phyloP scores from a whole-genome alignment of 305 asterid genomes.

The Stenogyne calaminthoides region DNA sequence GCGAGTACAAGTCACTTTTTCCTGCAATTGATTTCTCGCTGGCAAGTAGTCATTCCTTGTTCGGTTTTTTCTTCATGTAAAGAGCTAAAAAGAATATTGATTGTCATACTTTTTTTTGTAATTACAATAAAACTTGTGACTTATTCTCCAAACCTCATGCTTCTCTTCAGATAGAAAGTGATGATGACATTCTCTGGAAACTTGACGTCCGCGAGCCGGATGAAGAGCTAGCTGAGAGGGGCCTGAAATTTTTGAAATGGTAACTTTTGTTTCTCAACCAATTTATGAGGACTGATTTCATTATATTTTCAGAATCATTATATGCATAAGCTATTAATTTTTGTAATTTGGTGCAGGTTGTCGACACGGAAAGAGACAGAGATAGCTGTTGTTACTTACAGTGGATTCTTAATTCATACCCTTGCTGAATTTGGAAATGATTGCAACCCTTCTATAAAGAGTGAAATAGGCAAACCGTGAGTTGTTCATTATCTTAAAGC shows the following conservation, averaged over 20 bases:
- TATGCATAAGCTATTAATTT: background rate
- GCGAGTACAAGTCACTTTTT: conserved; percentile 69
- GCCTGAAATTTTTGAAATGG: conserved; percentile 76
- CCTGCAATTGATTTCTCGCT: conserved; percentile 91
- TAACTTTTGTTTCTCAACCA: conserved; percentile 30
- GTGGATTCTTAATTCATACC: conserved; percentile 70
- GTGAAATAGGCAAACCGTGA: conserved; percentile 71
- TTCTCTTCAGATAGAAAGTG: conserved; percentile 66
- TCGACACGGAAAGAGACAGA: conserved; percentile 82
- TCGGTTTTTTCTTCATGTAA: conserved; percentile 20
- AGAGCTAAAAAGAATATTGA: background rate
- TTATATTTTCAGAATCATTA: background rate
- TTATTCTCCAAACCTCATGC: conserved; percentile 21
- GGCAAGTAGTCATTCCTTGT: conserved; percentile 66
- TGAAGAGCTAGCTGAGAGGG: conserved; percentile 72
- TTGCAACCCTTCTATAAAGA: conserved; percentile 67
- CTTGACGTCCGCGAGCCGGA: conserved; percentile 62
- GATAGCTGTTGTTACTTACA: conserved; percentile 83
- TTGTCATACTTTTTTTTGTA: background rate
- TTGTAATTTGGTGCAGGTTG: conserved; percentile 51
- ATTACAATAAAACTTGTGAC: conserved; percentile 3
- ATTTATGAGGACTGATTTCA: background rate
- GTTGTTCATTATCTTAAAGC: conserved; percentile 25
- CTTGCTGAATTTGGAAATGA: conserved; percentile 65
- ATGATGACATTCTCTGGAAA: conserved; percentile 70